Conservation (phyloP, 2,329 filamentous ascomycete species). For the Alternaria brassicae region DNA sequence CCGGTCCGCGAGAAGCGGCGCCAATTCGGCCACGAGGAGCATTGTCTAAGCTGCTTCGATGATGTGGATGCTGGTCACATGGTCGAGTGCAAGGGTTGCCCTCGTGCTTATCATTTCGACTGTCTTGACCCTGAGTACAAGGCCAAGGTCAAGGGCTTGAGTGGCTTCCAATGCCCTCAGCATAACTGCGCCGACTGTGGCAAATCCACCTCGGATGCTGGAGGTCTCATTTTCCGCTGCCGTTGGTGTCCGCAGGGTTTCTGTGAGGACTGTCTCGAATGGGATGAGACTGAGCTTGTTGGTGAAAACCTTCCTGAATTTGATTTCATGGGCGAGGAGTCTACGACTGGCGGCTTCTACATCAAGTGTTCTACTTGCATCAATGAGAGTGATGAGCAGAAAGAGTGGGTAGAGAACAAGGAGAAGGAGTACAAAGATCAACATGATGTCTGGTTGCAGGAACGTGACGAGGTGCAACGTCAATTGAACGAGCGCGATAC, state of each 20-base stretch:
- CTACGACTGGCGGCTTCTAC: slow-evolving; percentile 58
- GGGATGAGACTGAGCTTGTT: slow-evolving; percentile 58
- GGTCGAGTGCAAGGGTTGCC: slow-evolving; percentile 60
- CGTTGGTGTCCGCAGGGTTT: slow-evolving; percentile 63
- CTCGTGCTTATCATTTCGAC: slow-evolving; percentile 60
- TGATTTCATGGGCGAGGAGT: slow-evolving; percentile 57
- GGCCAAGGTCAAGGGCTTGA: slow-evolving; percentile 52
- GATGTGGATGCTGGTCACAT: slow-evolving; percentile 56
- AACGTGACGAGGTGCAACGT: slow-evolving; percentile 25
- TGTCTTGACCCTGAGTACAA: slow-evolving; percentile 57
- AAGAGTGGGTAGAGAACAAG: slow-evolving; percentile 32
- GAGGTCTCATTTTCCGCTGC: slow-evolving; percentile 61
- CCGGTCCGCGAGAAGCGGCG: slow-evolving; percentile 58
- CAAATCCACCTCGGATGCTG: slow-evolving; percentile 59
- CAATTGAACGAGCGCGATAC: slow-evolving; percentile 22
- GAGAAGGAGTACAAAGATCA: slow-evolving; percentile 35
- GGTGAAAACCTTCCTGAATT: slow-evolving; percentile 62
- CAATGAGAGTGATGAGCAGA: slow-evolving; percentile 28
- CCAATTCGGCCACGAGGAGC: slow-evolving; percentile 56
- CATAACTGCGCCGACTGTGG: slow-evolving; percentile 63
- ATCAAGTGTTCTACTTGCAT: slow-evolving; percentile 59
- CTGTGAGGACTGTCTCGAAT: slow-evolving; percentile 67
- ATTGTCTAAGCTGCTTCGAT: slow-evolving; percentile 60
- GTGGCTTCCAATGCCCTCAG: slow-evolving; percentile 62
- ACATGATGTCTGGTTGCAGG: slow-evolving; percentile 29